Evolutionary conservation across 2,329 filamentous ascomycete genomes (phyloP).

Genomic region (Fusarium phyllophilum): DNA sequence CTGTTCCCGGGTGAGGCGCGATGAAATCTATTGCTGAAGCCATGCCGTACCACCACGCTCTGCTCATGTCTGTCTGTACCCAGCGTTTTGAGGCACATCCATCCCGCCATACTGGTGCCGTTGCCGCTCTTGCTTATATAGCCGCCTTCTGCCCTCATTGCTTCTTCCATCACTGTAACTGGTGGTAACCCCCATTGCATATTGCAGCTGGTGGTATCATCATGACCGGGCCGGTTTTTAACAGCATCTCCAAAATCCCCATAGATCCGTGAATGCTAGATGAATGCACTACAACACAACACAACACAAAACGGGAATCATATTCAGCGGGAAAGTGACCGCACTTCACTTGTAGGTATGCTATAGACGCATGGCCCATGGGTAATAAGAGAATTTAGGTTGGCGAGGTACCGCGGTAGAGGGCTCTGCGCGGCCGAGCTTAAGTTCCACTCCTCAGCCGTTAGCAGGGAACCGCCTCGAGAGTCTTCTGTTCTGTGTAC

Average conservation of each 20-base stretch:
- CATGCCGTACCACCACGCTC: slow-evolving; percentile 25
- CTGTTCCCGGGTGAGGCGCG: slow-evolving; percentile 43
- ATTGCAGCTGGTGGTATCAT: slow-evolving; percentile 15
- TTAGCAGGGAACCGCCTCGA: slow-evolving; percentile 23
- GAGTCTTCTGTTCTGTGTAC: slow-evolving; percentile 5
- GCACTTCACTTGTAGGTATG: neutral
- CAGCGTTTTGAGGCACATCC: slow-evolving; percentile 21
- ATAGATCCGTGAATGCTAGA: slow-evolving; percentile 39
- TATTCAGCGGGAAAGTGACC: slow-evolving; percentile 1
- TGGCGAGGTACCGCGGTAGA: slow-evolving; percentile 26
- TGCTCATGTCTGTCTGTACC: neutral
- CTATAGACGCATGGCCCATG: slow-evolving; percentile 8
- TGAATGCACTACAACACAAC: slow-evolving; percentile 21
- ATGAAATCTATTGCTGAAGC: slow-evolving; percentile 22
- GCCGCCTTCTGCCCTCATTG: slow-evolving; percentile 20
- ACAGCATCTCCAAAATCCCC: slow-evolving; percentile 18
- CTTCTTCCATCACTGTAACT: slow-evolving; percentile 13
- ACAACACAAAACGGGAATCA: neutral
- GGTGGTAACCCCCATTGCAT: slow-evolving; percentile 21
- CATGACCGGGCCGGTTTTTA: slow-evolving; percentile 41
- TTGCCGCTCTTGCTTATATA: slow-evolving; percentile 19
- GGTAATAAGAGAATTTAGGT: slow-evolving; percentile 5
- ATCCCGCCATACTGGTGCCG: slow-evolving; percentile 10
- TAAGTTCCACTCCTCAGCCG: slow-evolving; percentile 33
- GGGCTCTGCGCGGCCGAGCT: slow-evolving; percentile 19